These are phyloP conservation scores for Ascochyta clinopodiicola DNA, from an alignment of 2,329 filamentous ascomycete genomes.

Conservation along the genomic window DNA sequence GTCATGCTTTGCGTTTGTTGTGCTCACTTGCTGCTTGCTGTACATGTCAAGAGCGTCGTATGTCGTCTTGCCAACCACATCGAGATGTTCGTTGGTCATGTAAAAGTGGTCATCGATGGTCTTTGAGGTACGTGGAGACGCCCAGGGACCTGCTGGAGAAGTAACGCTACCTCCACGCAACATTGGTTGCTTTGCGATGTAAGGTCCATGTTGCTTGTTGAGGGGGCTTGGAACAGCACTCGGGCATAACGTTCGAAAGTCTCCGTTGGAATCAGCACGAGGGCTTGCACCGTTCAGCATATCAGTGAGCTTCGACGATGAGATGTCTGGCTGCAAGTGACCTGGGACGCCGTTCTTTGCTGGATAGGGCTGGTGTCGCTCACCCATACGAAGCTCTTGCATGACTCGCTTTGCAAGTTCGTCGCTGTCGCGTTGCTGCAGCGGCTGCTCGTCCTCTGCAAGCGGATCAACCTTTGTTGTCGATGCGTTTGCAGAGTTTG, in stretches of 20 bases:
- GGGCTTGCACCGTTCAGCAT: slow-evolving; percentile 35
- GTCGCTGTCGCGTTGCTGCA: slow-evolving; percentile 13
- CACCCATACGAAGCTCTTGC: slow-evolving; percentile 28
- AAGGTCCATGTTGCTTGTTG: slow-evolving; percentile 21
- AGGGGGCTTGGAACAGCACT: slow-evolving; percentile 45
- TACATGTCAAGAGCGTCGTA: slow-evolving; percentile 32
- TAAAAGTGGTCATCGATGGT: slow-evolving; percentile 42
- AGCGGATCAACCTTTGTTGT: slow-evolving; percentile 7
- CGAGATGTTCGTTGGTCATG: slow-evolving; percentile 47
- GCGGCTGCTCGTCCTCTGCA: slow-evolving; percentile 1
- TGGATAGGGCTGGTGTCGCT: slow-evolving; percentile 2
- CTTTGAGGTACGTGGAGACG: slow-evolving; percentile 16
- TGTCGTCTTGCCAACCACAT: slow-evolving; percentile 37
- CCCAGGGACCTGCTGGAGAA: neutral
- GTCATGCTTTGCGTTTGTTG: slow-evolving; percentile 26
- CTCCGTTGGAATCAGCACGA: slow-evolving; percentile 21
- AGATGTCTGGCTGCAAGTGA: slow-evolving; percentile 26
- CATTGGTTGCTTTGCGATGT: slow-evolving; percentile 8
- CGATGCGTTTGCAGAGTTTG: slow-evolving; percentile 19
- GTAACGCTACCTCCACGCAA: neutral
- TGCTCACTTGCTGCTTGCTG: slow-evolving; percentile 20
- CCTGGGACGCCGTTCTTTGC: slow-evolving; percentile 2
- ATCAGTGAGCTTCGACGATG: slow-evolving; percentile 36
- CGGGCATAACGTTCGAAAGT: slow-evolving; percentile 29
- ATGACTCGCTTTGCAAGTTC: slow-evolving; percentile 23